phyloP scores from a whole-genome alignment of 257 asterid genomes.

The Coffea canephora region DNA sequence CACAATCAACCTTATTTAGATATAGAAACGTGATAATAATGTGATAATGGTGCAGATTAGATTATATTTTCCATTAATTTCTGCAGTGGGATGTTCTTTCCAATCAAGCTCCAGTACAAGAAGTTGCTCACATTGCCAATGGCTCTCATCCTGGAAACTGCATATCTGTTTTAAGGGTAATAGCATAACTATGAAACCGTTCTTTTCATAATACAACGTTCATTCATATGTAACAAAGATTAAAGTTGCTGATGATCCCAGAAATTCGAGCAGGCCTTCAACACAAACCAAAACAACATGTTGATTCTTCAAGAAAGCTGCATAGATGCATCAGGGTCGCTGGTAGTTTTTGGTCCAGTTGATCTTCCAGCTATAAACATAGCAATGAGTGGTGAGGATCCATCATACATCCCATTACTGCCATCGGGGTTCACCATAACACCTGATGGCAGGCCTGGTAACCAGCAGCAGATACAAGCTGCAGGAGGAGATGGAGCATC shows the following conservation, averaged over 20 bases:
- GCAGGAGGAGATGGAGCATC: conserved; percentile 36
- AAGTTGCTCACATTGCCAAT: conserved; percentile 83
- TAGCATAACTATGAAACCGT: not conserved
- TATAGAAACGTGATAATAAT: not conserved
- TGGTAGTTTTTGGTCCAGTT: conserved; percentile 79
- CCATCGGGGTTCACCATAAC: conserved; percentile 87
- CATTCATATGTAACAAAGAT: not conserved
- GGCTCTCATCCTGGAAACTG: conserved; percentile 96
- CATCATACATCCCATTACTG: conserved; percentile 64
- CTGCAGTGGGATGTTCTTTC: conserved; percentile 94
- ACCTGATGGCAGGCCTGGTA: conserved; percentile 54
- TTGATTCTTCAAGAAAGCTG: conserved; percentile 94
- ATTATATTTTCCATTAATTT: not conserved
- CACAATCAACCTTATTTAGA: not conserved
- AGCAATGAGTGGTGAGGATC: conserved; percentile 93
- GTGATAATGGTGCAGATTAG: not conserved
- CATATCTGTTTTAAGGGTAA: conserved; percentile 84
- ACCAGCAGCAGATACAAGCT: not conserved
- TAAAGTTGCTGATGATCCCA: not conserved
- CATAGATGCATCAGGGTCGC: conserved; percentile 74
- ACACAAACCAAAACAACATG: conserved; percentile 85
- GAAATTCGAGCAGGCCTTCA: conserved; percentile 48
- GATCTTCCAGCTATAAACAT: conserved; percentile 75
- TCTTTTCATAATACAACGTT: not conserved
- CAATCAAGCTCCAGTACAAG: conserved; percentile 85